phyloP scores from a whole-genome alignment of 2,329 filamentous ascomycete genomes.

The Aureobasidium sp. region DNA sequence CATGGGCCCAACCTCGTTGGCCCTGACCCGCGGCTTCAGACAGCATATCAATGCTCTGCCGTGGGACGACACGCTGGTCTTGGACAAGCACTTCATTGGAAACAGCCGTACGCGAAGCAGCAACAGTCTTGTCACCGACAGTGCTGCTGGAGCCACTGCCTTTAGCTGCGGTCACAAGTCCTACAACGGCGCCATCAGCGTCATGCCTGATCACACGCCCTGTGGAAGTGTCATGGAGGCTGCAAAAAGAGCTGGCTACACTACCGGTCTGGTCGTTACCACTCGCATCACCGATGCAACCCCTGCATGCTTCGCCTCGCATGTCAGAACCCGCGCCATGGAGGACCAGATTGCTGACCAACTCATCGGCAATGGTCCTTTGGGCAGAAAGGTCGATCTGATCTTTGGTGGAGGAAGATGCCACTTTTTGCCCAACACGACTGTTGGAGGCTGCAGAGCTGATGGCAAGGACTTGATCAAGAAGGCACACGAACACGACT shows the following conservation, averaged over 20 bases:
- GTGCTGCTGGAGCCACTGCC: constrained; percentile 91
- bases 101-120: constrained; percentile 78
- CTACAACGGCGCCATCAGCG: constrained; percentile 93
- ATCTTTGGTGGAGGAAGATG: constrained; percentile 91
- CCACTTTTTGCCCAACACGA: constrained; percentile 80
- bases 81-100: constrained; percentile 87
- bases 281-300: constrained; percentile 94
- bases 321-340: constrained; percentile 70
- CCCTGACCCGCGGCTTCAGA: constrained; percentile 76
- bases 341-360: constrained; percentile 90
- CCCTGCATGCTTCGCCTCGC: constrained; percentile 86
- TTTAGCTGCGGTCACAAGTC: constrained; percentile 90
- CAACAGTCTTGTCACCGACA: constrained; percentile 84
- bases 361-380: constrained; percentile 77
- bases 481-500: constrained; percentile 69
- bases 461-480: constrained; percentile 70
- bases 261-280: constrained; percentile 88
- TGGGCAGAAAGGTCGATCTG: constrained; percentile 82
- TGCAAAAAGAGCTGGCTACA: constrained; percentile 82
- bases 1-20: constrained; percentile 90
- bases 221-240: constrained; percentile 93
- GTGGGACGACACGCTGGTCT: constrained; percentile 62
- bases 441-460: constrained; percentile 68
- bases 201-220: constrained; percentile 73
- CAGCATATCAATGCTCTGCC: constrained; percentile 70